Evolutionary conservation across 83 land plant genomes (phyloP), one percentile per base, ranked within the genome.

Genomic region (Picea abies): DNA sequence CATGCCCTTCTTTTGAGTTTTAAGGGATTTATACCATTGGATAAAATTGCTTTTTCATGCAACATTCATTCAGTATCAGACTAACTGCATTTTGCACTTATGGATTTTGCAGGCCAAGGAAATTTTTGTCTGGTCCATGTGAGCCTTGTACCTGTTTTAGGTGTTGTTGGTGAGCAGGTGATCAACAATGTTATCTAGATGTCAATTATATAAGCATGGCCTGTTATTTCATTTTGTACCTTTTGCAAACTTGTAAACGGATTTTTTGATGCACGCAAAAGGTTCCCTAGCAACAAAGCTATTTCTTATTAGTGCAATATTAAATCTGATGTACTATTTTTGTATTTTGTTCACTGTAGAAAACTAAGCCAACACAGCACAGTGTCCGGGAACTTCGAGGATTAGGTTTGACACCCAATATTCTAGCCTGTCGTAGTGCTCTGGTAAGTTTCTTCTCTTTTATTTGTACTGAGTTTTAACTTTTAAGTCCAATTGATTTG

Each of bases 351-450:
- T 47, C 22, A 82, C 32, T 16, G 19, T 83, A 97, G 99, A 97
- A 97, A 94, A 97, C 99, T 81, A 97, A 97, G 86, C 99, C 98
- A 65, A 97, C 99, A 15, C 99, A 97, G 83, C 98, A 97, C 76
- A 95, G 98, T 86, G 99, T 97, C 35, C 89, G 94, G 26, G 96
- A 90, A 25, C 90, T 97, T 35, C 85, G 99, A 83, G 91, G 94
- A 16, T 86, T 90, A 75, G 99, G 99, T 26, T 84, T 97, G 82
- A 93, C 91, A 44, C 98, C 99, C 19, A 73, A 97, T 82, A 84
- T 97, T 68, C 82, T 97, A 72, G 98, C 96, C 5, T 97, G 99
- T 78, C 96, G 99, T 72, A 97, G 99, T 83, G 86, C 96, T 41
- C 87, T 72, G 91, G 77, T 73, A n/a, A 44, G 14, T 41, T 12